Conservation (phyloP, 2,329 filamentous ascomycete species). For the Talaromyces sp. region DNA sequence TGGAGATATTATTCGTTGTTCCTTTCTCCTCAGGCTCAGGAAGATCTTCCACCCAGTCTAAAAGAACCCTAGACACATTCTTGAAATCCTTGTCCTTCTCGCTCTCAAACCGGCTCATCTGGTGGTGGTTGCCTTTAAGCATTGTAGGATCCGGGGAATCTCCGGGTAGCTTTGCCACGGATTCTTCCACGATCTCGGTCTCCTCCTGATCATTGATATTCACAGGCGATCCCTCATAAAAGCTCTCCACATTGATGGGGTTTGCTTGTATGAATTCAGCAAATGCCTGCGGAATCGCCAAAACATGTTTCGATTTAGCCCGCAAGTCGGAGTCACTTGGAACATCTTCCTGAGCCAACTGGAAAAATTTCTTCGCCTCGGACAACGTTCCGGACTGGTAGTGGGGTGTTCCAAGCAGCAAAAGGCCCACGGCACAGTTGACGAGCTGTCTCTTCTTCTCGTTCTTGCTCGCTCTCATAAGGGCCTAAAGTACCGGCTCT, state of each 20-base stretch:
- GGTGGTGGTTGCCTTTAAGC: background rate
- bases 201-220: background rate
- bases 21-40: background rate
- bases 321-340: background rate
- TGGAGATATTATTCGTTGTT: conserved; percentile 2
- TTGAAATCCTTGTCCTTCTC: conserved; percentile 4
- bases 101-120: background rate
- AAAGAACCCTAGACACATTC: background rate
- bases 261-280: background rate
- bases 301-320: background rate
- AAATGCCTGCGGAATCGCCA: conserved; percentile 3
- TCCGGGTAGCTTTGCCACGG: background rate
- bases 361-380: conserved; percentile 6
- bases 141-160: background rate
- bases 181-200: conserved; percentile 4
- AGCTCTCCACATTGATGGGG: background rate
- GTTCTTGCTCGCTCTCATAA: conserved; percentile 3
- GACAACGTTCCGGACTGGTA: conserved; percentile 1
- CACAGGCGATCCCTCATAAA: conserved; percentile 4
- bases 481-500: background rate
- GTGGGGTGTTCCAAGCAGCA: conserved; percentile 9
- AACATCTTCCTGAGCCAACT: background rate
- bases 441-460: conserved; percentile 6
- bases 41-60: background rate
- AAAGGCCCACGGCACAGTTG: background rate